These are phyloP conservation scores for Russula earlei DNA, from an alignment of 768 basidiomycete species.

Conservation along the genomic window DNA sequence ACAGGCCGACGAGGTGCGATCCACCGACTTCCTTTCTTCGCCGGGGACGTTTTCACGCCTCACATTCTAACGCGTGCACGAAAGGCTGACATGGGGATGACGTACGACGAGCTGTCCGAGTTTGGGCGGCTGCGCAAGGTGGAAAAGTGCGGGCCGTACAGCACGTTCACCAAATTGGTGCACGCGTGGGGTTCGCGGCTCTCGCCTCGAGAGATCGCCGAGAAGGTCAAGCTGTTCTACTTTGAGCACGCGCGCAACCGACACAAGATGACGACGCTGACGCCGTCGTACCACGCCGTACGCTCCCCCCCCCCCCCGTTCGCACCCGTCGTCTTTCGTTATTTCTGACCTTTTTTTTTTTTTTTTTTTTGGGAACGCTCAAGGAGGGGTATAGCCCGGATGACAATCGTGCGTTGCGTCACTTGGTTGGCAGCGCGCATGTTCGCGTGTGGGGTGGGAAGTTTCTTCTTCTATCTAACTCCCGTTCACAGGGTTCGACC, in stretches of 20 bases:
- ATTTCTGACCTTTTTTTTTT: neutral
- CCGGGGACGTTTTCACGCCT: neutral
- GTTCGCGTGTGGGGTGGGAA: too few species aligned
- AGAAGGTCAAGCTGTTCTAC: slow-evolving; percentile 96
- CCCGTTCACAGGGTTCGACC: slow-evolving; percentile 73
- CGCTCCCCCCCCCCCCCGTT: too few species aligned
- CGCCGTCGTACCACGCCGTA: slow-evolving; percentile 89
- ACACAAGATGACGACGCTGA: slow-evolving; percentile 98
- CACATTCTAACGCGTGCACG: neutral
- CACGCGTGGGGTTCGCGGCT: slow-evolving; percentile 87
- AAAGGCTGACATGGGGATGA: slow-evolving; percentile 98
- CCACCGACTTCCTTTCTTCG: neutral
- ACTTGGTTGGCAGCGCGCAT: neutral
- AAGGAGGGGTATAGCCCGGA: slow-evolving; percentile 97
- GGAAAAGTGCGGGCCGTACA: slow-evolving; percentile 96
- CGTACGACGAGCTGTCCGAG: slow-evolving; percentile 90
- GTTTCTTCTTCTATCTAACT: too few species aligned
- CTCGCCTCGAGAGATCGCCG: slow-evolving; percentile 82
- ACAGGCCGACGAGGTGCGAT: slow-evolving; percentile 81
- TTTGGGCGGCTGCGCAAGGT: slow-evolving; percentile 91
- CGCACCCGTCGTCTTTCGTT: too few species aligned
- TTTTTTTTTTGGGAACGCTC: neutral
- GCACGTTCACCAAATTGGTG: slow-evolving; percentile 91
- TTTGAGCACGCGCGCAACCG: slow-evolving; percentile 94
- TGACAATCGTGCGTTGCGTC: slow-evolving; percentile 66